Evolutionary conservation across 2,329 filamentous ascomycete species (phyloP).

Genomic region (Didymellaceae sp.): DNA sequence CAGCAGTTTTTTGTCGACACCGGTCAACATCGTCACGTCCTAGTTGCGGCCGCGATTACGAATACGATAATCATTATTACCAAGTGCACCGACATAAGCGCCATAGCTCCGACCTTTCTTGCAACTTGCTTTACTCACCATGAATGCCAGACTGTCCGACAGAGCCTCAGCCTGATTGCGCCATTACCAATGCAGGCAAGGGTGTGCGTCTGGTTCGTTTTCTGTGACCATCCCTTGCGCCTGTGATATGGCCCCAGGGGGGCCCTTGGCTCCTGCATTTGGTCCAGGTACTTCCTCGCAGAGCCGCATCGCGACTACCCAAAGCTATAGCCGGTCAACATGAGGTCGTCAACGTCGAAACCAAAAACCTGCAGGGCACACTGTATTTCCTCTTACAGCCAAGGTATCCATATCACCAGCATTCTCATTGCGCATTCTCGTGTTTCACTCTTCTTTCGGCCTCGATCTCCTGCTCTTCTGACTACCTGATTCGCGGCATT

Average conservation of each 20-base stretch:
- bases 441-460: background rate
- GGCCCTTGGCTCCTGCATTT: background rate
- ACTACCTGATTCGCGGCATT: background rate
- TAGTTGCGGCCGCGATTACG: background rate
- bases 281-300: background rate
- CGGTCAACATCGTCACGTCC: background rate
- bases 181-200: background rate
- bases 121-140: too few relatives aligned
- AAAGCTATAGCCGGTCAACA: background rate
- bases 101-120: too few relatives aligned
- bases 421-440: too few relatives aligned
- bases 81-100: too few relatives aligned
- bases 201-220: background rate
- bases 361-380: background rate
- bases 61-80: background rate
- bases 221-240: background rate
- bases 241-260: background rate
- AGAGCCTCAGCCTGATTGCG: background rate
- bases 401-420: background rate
- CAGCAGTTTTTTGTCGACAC: background rate
- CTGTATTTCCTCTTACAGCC: too few relatives aligned
- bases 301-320: constrained; percentile 3
- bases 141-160: too few relatives aligned
- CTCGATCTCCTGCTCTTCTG: too few relatives aligned
- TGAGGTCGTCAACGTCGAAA: background rate